Evolutionary conservation across 2,329 filamentous ascomycete species (phyloP).

Genomic region (Huntiella decipiens): DNA sequence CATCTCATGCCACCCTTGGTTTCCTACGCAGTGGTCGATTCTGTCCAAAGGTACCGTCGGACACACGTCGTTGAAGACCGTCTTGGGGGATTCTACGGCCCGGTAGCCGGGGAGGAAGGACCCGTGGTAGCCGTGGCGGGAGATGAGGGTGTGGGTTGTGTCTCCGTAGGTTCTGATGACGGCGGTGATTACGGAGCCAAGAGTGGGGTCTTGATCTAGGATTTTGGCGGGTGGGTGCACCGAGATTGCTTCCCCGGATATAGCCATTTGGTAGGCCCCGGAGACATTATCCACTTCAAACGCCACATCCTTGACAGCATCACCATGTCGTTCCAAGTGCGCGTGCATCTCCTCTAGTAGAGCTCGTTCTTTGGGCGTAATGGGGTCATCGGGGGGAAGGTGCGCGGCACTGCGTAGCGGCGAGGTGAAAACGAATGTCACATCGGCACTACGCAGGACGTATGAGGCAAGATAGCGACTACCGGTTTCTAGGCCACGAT

Average conservation of each 20-base stretch:
- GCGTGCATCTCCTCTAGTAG: slow-evolving; percentile 57
- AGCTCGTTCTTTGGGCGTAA: slow-evolving; percentile 41
- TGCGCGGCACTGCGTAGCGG: slow-evolving; percentile 46
- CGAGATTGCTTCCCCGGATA: slow-evolving; percentile 36
- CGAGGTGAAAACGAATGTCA: slow-evolving; percentile 70
- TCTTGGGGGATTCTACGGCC: slow-evolving; percentile 24
- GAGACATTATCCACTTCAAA: slow-evolving; percentile 86
- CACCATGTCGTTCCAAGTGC: slow-evolving; percentile 73
- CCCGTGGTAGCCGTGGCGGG: slow-evolving; percentile 50
- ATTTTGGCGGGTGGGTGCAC: slow-evolving; percentile 39
- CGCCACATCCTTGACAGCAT: slow-evolving; percentile 86
- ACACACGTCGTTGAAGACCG: slow-evolving; percentile 22
- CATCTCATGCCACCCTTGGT: slow-evolving; percentile 92
- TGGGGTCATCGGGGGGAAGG: slow-evolving; percentile 39
- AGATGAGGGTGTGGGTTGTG: slow-evolving; percentile 82
- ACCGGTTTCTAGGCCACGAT: slow-evolving; percentile 75
- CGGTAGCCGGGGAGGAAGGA: slow-evolving; percentile 72
- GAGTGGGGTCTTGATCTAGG: slow-evolving; percentile 33
- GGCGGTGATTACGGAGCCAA: slow-evolving; percentile 50
- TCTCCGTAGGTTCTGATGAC: slow-evolving; percentile 86
- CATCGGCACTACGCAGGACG: slow-evolving; percentile 56
- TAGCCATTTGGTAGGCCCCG: slow-evolving; percentile 56
- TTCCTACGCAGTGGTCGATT: slow-evolving; percentile 94
- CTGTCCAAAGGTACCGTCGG: slow-evolving; percentile 49
- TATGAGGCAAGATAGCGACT: slow-evolving; percentile 66